phyloP scores from a whole-genome alignment of 176 grass and related monocot species.

The Avena sativa region DNA sequence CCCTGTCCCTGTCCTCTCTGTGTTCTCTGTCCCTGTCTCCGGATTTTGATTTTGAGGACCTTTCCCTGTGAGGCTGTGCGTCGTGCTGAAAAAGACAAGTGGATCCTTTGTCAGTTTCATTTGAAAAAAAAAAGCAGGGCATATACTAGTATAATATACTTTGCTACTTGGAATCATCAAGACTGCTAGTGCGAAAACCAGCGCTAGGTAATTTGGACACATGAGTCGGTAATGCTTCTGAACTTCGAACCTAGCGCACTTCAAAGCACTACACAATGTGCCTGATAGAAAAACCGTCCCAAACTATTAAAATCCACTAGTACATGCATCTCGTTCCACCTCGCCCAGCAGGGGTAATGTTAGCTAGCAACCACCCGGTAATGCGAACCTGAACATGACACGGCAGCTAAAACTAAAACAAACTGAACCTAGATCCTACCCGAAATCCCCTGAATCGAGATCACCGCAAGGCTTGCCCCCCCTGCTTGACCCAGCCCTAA shows the following conservation, averaged over 20 bases:
- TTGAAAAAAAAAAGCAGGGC: neutral
- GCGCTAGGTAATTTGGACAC: neutral
- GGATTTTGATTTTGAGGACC: conserved; percentile 73
- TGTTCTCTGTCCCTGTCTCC: conserved; percentile 68
- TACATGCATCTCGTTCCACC: too few species aligned
- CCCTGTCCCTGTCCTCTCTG: conserved; percentile 46
- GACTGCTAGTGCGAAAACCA: neutral
- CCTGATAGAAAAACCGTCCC: too few species aligned
- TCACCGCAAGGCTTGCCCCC: too few species aligned
- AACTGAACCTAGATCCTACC: neutral
- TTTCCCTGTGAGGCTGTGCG: conserved; percentile 48
- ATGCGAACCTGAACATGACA: neutral
- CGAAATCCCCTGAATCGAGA: neutral
- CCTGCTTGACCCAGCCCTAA: too few species aligned
- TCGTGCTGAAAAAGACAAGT: conserved; percentile 33
- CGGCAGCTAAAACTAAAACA: neutral
- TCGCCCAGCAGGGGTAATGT: too few species aligned
- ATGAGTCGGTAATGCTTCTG: neutral
- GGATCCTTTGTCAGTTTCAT: neutral
- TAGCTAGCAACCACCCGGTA: neutral
- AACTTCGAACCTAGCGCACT: neutral
- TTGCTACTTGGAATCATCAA: neutral
- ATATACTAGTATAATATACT: neutral
- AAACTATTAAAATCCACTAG: too few species aligned
- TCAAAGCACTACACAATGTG: too few species aligned